Base-by-base conservation (phyloP, 2,329 filamentous ascomycete genomes). In the Lachnellula occidentalis region DNA sequence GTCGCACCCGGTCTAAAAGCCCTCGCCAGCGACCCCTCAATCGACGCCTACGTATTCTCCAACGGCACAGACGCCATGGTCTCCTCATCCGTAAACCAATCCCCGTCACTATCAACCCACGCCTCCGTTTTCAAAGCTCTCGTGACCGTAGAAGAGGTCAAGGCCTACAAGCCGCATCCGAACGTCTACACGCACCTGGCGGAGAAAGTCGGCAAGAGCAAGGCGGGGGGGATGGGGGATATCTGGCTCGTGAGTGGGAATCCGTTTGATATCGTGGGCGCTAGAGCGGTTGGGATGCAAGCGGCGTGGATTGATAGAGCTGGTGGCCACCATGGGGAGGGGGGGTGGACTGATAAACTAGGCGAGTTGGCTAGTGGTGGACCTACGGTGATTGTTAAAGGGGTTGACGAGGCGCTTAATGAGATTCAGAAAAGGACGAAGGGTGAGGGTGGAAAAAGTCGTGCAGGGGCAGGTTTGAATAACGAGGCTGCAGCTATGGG, bases 211-310 rank as follows among this genome's bases (percentile, higher is more conserved):
- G 64, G 64, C 14, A 64, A 66, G 39, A 58, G 46, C 6, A 7
- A 11, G 9, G 8, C 27, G n/a, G 56, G 58, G 45, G 37, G 75
- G 17, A 72, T 76, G 59, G 71, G 67, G 1, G 72, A 78, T 24
- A 74, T 90, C 14, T 90, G 86, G 85, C 69, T 91, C 7, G 77
- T 92, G 5, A 87, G 79, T 60, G 80, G 81, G 1, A 91, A 91
- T 66, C 83, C 87, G 2, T 91, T 91, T 66, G 87, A 91, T 66
- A 73, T 87, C 15, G 77, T 83, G 0, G 87, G 88, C 0, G 83
- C 86, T 1, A 76, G 75, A 57, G 74, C 75, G 1, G 74, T 77
- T 5, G 86, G 86, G 0, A 72, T 90, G 71, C 76, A 78, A 62
- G 79, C 82, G 22, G 81, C 77, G 12, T 90, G 85, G 82, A 78